Evolutionary conservation across 345 rosid species (phyloP).

Genomic region (Ceriops zippeliana): DNA sequence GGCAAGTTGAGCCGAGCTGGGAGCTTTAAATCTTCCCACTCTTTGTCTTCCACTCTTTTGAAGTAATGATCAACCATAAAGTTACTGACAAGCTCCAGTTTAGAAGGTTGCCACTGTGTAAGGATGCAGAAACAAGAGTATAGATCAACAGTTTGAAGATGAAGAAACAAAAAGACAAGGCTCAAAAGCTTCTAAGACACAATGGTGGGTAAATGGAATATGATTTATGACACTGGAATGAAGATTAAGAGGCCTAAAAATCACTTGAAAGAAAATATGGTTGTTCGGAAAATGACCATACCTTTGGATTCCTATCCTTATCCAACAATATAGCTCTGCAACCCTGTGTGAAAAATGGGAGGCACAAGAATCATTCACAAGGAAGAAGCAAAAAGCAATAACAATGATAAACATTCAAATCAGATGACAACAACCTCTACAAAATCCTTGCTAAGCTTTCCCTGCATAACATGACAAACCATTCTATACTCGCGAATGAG

Average conservation of each 20-base stretch:
- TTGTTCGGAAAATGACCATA: slow-evolving; percentile 19
- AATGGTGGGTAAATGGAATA: neutral
- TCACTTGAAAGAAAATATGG: neutral
- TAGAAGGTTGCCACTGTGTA: slow-evolving; percentile 75
- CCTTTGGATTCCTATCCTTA: slow-evolving; percentile 89
- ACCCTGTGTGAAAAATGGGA: slow-evolving; percentile 47
- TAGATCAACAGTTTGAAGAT: neutral
- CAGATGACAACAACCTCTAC: slow-evolving; percentile 63
- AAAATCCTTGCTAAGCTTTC: slow-evolving; percentile 83
- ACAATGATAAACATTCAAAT: neutral
- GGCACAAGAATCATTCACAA: neutral
- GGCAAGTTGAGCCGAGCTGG: slow-evolving; percentile 56
- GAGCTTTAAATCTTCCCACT: slow-evolving; percentile 68
- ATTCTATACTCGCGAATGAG: slow-evolving; percentile 77
- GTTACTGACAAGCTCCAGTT: slow-evolving; percentile 52
- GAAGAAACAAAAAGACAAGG: neutral
- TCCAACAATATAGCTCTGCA: slow-evolving; percentile 89
- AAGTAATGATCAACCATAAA: slow-evolving; percentile 61
- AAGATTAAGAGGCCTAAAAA: neutral
- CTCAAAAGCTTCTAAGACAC: no score
- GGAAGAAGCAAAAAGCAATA: slow-evolving; percentile 3
- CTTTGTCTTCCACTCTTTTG: slow-evolving; percentile 44
- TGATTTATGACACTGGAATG: no score
- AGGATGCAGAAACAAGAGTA: neutral
- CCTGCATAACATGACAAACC: slow-evolving; percentile 73